Percentiles rank a stretch among this genome's conserved stretches.
phyloP scores from a whole-genome alignment of 2,329 filamentous ascomycete genomes.

The Rhexocercosporidium sp. region DNA sequence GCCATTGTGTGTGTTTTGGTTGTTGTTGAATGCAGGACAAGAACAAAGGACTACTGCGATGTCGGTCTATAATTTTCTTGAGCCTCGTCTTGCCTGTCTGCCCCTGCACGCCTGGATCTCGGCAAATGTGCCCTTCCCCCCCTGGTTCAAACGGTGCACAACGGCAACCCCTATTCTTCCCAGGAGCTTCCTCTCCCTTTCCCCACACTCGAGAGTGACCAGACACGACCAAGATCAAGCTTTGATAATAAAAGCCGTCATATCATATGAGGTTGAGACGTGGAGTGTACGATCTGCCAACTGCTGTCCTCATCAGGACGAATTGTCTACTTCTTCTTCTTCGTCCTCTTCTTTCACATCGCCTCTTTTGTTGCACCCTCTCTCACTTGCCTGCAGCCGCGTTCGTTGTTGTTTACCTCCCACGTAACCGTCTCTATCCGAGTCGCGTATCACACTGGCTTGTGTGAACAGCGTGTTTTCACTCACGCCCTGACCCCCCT shows the following conservation, averaged over 20 bases:
- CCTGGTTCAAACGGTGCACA: slow-evolving; percentile 1
- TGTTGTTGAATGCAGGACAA: neutral
- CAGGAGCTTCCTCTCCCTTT: too few relatives aligned
- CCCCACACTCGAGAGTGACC: slow-evolving; percentile 7
- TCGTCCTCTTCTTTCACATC: neutral
- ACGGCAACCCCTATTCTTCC: slow-evolving; percentile 14
- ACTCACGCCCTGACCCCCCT: too few relatives aligned
- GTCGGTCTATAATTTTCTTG: slow-evolving; percentile 13
- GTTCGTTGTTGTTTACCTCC: slow-evolving; percentile 23
- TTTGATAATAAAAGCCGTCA: slow-evolving; percentile 22
- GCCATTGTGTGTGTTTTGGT: slow-evolving; percentile 54
- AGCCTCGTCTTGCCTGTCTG: neutral
- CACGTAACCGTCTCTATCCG: neutral
- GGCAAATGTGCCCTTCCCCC: too few relatives aligned
- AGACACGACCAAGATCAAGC: neutral
- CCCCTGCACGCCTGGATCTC: too few relatives aligned
- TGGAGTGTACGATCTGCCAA: slow-evolving; percentile 26
- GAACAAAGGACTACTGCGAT: slow-evolving; percentile 4
- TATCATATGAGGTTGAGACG: slow-evolving; percentile 35
- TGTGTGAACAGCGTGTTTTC: slow-evolving; percentile 21
- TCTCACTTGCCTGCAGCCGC: neutral
- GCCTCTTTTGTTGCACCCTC: neutral
- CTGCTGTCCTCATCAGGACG: neutral
- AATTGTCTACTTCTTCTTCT: slow-evolving; percentile 3
- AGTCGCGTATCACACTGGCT: slow-evolving; percentile 23